Base-by-base conservation (phyloP, 495 filamentous ascomycete species). In the Aspergillus hancockii region DNA sequence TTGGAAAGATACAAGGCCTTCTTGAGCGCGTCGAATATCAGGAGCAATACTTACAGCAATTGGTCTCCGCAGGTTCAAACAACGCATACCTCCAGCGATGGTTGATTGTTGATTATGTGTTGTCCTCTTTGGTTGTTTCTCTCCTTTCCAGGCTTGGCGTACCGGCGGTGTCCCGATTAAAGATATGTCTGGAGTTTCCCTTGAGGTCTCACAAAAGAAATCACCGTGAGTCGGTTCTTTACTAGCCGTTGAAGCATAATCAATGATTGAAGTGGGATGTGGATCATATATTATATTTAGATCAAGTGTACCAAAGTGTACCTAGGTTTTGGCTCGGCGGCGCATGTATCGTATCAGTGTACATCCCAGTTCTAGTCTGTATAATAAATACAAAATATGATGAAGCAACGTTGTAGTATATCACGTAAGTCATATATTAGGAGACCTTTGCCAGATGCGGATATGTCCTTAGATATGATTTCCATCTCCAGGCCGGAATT, bases 401-500 rank as follows among this genome's bases (percentile, higher is more conserved):
- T 34, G 16, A 34, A 14, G 7, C 9, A 36, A n/a, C 16, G 38
- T n/a, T 16, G 2, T n/a, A 18, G 2, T n/a, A 18, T 2, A 22
- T 31, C n/a, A 3, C 30, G 9, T 25, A 34, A 52, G 28, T 10
- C 22, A 8, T 19, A 23, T 28, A 9, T 16, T 6, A 6, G 7
- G 52, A 28, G 7, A 3, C 31, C 23, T 41, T 43, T 32, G 28
- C 31, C 31, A 41, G 52, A 49, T 40, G 55, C 54, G 7, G 18
- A 23, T 60, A 58, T 14, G 62, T 54, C 50, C 59, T 69, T 46
- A 59, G 46, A 60, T 73, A 75, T 21, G 60, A 63, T 19, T 72
- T 63, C 74, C 74, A 76, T 52, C 70, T 74, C 69, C 71, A 67
- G 54, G 69, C 68, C 1, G 81, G 78, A 21, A 83, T 63, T 34